A percentile compares a stretch with the other conserved stretches of the same genome.
These are phyloP conservation scores for Colletotrichum viniferum DNA, from an alignment of 2,329 filamentous ascomycete species.

Conservation along the genomic window DNA sequence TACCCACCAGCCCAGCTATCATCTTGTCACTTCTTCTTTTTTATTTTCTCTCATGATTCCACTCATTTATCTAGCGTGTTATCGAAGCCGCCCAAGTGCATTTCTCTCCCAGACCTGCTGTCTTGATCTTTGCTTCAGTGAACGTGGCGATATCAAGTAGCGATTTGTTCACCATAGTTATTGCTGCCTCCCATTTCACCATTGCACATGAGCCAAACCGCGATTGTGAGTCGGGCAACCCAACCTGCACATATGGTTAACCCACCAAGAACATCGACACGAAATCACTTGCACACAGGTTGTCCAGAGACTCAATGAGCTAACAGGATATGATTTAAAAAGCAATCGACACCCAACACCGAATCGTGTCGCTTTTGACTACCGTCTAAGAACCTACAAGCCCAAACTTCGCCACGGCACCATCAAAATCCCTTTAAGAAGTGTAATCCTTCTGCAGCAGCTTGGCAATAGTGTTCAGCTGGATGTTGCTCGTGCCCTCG, in stretches of 20 bases:
- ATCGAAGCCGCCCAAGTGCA: too few relatives aligned
- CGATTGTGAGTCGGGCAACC: not conserved
- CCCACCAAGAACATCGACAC: not conserved
- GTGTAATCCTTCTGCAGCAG: conserved; percentile 67
- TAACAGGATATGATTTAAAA: not conserved
- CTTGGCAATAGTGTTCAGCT: conserved; percentile 71
- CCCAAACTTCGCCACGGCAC: not conserved
- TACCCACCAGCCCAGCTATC: accelerated
- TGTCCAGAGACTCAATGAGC: not conserved
- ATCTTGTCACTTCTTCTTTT: too few relatives aligned
- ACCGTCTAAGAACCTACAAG: conserved; percentile 16
- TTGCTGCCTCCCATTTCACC: too few relatives aligned
- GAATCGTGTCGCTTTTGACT: conserved; percentile 19
- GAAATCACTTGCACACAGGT: not conserved
- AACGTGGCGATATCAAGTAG: accelerated
- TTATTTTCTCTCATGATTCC: too few relatives aligned
- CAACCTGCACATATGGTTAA: not conserved
- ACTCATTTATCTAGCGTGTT: too few relatives aligned
- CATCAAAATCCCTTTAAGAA: conserved; percentile 24
- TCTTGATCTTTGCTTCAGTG: too few relatives aligned
- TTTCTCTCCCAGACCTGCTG: accelerated
- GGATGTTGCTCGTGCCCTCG: conserved; percentile 85
- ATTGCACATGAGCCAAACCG: not conserved
- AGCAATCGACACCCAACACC: not conserved
- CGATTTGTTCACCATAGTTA: too few relatives aligned